Base-by-base conservation (phyloP, 2,329 filamentous ascomycete genomes). In the Myotisia sp. region DNA sequence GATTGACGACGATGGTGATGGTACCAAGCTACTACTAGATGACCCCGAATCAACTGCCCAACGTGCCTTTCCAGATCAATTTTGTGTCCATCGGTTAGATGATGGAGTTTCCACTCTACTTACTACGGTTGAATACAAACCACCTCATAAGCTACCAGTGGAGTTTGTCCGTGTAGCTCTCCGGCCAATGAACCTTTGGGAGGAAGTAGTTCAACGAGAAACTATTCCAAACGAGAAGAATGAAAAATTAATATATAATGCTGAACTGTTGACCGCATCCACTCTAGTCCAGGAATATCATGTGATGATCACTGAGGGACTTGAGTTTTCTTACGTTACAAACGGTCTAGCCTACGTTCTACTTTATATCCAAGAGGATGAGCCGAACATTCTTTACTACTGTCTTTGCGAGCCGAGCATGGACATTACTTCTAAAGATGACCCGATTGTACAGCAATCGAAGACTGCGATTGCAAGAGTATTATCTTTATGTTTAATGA, bases 381-480 rank as follows among this genome's bases (percentile, higher is more conserved):
- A 50, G 6, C 46, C 47, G 5, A 39, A 14, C 9, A 48, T 38
- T 5, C 44, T 53, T 2, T 48, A 49, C 37, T 52, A 53, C 38
- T 44, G 46, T 39, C 38, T 49, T 8, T 45, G 42, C 34, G 44
- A 53, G 18, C 50, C 45, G 2, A 44, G 46, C 16, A 39, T 35
- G 19, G 44, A 51, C 20, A 35, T 41, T 16, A 20, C 39, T 30
- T 4, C 10, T 17, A 37, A 37, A 6, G 34, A 37, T 26, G 31
- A 36, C 29, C 19, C 27, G 24, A 33, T 16, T 34, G 42, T 39
- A 21, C 24, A 27, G 9, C 36, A 37, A 31, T 37, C 40, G 20
- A 40, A 22, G 16, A 51, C 44, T 6, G 35, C 44, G 14, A 34
- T 53, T 39, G 38, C 33, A 6, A 36, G 46, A 14, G 32, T 44